Conservation (phyloP, 768 basidiomycete genomes). For the Mycena vulgaris region DNA sequence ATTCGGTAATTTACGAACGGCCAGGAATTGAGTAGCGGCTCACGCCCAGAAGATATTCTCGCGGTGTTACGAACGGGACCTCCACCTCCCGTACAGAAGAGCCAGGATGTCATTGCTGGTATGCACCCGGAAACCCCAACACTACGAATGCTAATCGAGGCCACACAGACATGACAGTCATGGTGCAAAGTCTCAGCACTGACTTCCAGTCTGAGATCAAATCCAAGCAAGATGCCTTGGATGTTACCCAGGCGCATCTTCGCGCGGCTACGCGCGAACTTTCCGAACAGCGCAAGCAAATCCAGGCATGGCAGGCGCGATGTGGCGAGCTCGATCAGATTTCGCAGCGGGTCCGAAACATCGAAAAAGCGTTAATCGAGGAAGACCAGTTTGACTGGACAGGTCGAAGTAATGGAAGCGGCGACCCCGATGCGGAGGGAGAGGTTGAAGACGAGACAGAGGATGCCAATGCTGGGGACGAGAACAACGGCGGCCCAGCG, state of each 20-base stretch:
- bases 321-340: slow-evolving; percentile 87
- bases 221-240: slow-evolving; percentile 89
- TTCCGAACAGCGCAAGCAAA: slow-evolving; percentile 90
- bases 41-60: slow-evolving; percentile 85
- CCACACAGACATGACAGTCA: slow-evolving; percentile 81
- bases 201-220: slow-evolving; percentile 91
- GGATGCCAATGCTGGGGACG: slow-evolving; percentile 39
- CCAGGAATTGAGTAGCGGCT: slow-evolving; percentile 80
- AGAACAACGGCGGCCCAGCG: slow-evolving; percentile 65
- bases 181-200: slow-evolving; percentile 83
- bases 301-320: slow-evolving; percentile 80
- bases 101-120: slow-evolving; percentile 90
- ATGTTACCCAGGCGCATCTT: slow-evolving; percentile 88
- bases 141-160: slow-evolving; percentile 25
- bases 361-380: slow-evolving; percentile 82
- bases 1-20: background rate
- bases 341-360: slow-evolving; percentile 85
- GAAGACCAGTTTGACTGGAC: slow-evolving; percentile 94
- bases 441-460: slow-evolving; percentile 59
- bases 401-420: slow-evolving; percentile 65
- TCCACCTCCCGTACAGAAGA: slow-evolving; percentile 86
- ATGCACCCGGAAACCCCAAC: slow-evolving; percentile 24
- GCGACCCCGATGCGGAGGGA: slow-evolving; percentile 63
- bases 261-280: slow-evolving; percentile 92
- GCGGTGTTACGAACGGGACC: slow-evolving; percentile 81